Base-by-base conservation (phyloP, 2,329 filamentous ascomycete genomes). In the Sporothrix inflata region DNA sequence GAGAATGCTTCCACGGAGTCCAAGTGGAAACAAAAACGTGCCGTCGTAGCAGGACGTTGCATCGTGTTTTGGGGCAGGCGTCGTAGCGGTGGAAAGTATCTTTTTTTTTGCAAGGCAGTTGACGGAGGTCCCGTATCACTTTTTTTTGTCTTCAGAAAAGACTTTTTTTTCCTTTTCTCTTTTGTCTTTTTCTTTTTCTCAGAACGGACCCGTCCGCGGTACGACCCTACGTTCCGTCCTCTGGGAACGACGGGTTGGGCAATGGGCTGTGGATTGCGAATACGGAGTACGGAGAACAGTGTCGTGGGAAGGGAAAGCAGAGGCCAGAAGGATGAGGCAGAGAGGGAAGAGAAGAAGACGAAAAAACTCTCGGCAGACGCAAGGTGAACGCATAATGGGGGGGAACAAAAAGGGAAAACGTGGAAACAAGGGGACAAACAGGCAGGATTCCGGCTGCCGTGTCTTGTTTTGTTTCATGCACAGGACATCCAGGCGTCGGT, bases 31-130 rank as follows among this genome's bases (percentile, higher is more conserved):
- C 30, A 19, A 60, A 55, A 45, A 45, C 27, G 34, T 70, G 69
- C 69, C 69, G 45, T 53, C 30, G 69, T 53, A 70, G 69, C 55
- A 70, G 69, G 42, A 63, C 27, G 69, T 70, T 40, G 69, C 69
- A 74, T 70, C 45, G 68, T 70, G 68, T 70, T 70, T 70, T 30
- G 68, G 21, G 34, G 21, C 27, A 42, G 21, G n/a, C 49, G 21
- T 19, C 12, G 66, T 68, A 27, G 38, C n/a, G 60, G 60, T 19
- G n/a, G 60, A 40, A 65, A 27, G 55, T 65, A 21, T 45, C 38
- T n/a, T 63, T 21, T 42, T 19, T 27, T 5, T 24, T 21, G 19
- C n/a, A 40, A 27, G 19, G 38, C 4, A 45, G 61, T 70, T 27
- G 49, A 53, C 42, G 45, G 65, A 24, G 30, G 19, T 30, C 9